A percentile compares a stretch with the other conserved stretches of the same genome.
Evolutionary conservation across 1,284 basidiomycete species (phyloP).

Genomic region (Tilletia setariae): DNA sequence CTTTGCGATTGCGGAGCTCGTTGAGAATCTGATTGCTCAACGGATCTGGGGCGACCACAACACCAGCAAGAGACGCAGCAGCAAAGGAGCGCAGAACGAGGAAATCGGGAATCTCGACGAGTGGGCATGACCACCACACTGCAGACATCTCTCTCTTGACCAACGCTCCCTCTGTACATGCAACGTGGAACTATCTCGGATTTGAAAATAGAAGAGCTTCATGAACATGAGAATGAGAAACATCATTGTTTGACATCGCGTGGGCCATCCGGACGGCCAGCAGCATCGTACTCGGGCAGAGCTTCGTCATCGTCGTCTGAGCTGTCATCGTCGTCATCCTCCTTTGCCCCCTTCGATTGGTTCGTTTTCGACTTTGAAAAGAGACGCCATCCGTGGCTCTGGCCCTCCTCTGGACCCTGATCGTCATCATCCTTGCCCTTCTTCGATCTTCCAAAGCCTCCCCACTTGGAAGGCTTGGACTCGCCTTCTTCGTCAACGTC

Average conservation of each 20-base stretch:
- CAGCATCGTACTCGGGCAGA: no score
- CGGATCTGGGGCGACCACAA: conserved; percentile 54
- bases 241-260: no score
- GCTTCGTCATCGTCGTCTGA: no score
- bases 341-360: not conserved
- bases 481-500: not conserved
- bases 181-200: no score
- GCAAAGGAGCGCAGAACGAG: conserved; percentile 42
- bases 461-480: no score
- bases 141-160: not conserved
- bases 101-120: conserved; percentile 35
- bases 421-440: no score
- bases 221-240: no score
- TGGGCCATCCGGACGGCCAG: no score
- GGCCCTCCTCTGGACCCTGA: not conserved
- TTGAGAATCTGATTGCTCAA: conserved; percentile 55
- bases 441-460: no score
- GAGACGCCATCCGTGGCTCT: not conserved
- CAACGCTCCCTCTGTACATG: no score
- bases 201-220: no score
- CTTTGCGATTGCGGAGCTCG: conserved; percentile 59
- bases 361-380: not conserved
- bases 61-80: not conserved
- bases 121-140: conserved; percentile 30
- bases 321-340: not conserved